Percentiles rank a stretch among this genome's conserved stretches.
phyloP scores from a whole-genome alignment of 371 early-diverging fungal species.

The Thermomucor indicae-seudaticae region DNA sequence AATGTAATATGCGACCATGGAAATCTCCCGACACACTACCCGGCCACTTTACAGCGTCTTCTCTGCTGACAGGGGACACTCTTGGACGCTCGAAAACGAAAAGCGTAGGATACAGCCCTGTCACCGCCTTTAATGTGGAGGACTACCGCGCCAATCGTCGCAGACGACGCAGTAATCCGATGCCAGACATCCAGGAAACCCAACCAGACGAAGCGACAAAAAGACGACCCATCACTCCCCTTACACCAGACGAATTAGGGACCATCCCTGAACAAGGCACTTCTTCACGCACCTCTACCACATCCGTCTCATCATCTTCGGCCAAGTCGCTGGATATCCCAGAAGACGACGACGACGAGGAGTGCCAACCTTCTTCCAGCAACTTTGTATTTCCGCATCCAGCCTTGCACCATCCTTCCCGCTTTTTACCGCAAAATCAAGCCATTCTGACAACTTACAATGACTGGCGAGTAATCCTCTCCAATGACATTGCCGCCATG shows the following conservation, averaged over 20 bases:
- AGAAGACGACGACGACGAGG: not conserved
- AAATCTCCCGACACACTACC: constrained; percentile 14
- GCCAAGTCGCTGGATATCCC: constrained; percentile 3
- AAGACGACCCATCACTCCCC: constrained; percentile 3
- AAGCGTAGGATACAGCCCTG: constrained; percentile 14
- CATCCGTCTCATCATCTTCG: constrained; percentile 6
- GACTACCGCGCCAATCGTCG: constrained; percentile 10
- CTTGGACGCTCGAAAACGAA: constrained; percentile 13
- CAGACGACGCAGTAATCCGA: constrained; percentile 13
- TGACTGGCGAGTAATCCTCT: constrained; percentile 52
- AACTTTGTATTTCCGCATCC: constrained; percentile 14
- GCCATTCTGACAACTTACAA: constrained; percentile 63
- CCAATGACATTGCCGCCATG: constrained; percentile 56
- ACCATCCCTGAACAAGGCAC: not conserved
- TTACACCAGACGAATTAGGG: constrained; percentile 10
- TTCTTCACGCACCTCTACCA: constrained; percentile 1
- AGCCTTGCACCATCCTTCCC: constrained; percentile 48
- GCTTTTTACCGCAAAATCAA: constrained; percentile 59
- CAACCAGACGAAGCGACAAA: not conserved
- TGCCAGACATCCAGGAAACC: constrained; percentile 13
- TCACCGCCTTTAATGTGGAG: constrained; percentile 6
- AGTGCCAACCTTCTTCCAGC: constrained; percentile 4
- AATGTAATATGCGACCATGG: constrained; percentile 18
- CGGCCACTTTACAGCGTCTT: constrained; percentile 10
- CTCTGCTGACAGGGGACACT: not conserved